These are phyloP conservation scores for Russula compacta DNA, from an alignment of 768 basidiomycete species.

Conservation along the genomic window DNA sequence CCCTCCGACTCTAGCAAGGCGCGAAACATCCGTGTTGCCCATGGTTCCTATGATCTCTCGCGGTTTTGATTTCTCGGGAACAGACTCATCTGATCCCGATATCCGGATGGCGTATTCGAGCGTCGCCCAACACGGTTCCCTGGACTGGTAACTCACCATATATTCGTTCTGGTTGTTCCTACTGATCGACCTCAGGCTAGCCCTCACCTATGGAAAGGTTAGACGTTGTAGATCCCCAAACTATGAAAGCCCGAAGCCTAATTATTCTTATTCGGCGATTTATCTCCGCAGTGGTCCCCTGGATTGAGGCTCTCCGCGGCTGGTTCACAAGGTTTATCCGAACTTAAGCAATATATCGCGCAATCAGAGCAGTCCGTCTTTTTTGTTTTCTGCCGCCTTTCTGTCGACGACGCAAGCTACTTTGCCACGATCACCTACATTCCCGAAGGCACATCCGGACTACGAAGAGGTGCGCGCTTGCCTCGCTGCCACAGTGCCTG, in stretches of 20 bases:
- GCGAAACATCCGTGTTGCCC: background rate
- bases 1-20: background rate
- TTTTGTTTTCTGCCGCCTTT: constrained; percentile 11
- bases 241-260: background rate
- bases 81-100: constrained; percentile 7
- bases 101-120: constrained; percentile 15
- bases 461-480: constrained; percentile 11
- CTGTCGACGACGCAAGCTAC: background rate
- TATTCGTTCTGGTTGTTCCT: background rate
- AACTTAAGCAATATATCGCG: constrained; percentile 5
- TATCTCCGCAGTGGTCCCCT: constrained; percentile 12
- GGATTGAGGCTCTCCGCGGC: constrained; percentile 14
- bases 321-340: constrained; percentile 15
- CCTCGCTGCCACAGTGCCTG: background rate
- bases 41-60: constrained; percentile 13
- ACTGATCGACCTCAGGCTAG: constrained; percentile 3
- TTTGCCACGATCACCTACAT: constrained; percentile 15
- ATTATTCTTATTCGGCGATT: background rate
- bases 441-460: constrained; percentile 13
- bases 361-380: constrained; percentile 9
- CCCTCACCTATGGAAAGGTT: constrained; percentile 16
- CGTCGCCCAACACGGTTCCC: constrained; percentile 8
- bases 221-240: background rate
- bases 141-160: constrained; percentile 8
- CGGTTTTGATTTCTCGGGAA: background rate